Evolutionary conservation across 1,139 yeast species (phyloP), one percentile per base, ranked within the genome.

Genomic region (Geotrichum histeridarum): DNA sequence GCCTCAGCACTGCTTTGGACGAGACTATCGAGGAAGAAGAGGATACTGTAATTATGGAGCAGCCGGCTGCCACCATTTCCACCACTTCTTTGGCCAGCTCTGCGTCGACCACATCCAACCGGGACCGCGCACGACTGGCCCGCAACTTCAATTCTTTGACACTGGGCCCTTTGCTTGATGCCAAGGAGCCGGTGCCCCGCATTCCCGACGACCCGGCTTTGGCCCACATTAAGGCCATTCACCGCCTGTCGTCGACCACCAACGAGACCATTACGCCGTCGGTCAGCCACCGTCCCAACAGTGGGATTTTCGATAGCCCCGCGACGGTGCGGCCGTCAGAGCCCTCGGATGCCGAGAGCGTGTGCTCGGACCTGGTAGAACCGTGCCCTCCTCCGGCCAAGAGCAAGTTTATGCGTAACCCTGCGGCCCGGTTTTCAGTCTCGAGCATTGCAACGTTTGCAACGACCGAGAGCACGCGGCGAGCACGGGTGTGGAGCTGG

Each of bases 1-100:
- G 27, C 11, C 22, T 67, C 12, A 63, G 59, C 8, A 69, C 65
- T 53, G 71, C 67, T 47, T 70, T 63, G 32, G 60, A 57, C n/a
- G 58, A 57, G 7, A 61, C 58, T 33, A 57, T 59, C 42, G 63
- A 60, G 37, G 62, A 59, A 48, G 62, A 59, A 18, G 59, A 47
- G 31, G 43, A 51, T 22, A 41, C 52, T n/a, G 36, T 33, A n/a
- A 43, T 14, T 27, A 38, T 48, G 52, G 56, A 55, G 27, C 51
- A 55, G 53, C 60, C 54, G 51, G 56, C 60, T 36, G 63, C 62
- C 2, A 51, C 58, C 9, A 48, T 55, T 8, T 56, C 60, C 12
- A 50, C 53, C 30, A 53, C 53, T 7, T 59, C 61, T 6, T 43
- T 59, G 14, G 38, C 50, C 31, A 46, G 51, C 33, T 15, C 43